A percentile compares a stretch with the other conserved stretches of the same genome.
Conservation (phyloP, 768 basidiomycete genomes). For the Fomitopsis serialis region DNA sequence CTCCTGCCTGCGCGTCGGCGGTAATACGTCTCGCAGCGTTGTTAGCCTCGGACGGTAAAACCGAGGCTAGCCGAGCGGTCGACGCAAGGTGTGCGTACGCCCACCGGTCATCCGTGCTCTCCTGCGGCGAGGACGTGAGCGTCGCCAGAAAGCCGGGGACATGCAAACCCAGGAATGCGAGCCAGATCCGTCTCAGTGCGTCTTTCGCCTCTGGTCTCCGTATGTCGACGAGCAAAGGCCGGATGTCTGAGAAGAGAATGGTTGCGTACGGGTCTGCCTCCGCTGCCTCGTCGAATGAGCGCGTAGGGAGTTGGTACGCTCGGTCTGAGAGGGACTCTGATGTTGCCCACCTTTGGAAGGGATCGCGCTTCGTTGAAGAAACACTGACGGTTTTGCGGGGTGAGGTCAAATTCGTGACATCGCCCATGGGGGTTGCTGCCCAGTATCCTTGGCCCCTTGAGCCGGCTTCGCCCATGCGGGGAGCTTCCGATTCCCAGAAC, state of each 20-base stretch:
- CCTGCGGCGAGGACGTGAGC: conserved; percentile 24
- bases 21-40: conserved; percentile 27
- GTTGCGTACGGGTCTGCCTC: conserved; percentile 66
- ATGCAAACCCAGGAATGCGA: conserved; percentile 66
- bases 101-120: conserved; percentile 70
- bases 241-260: conserved; percentile 71
- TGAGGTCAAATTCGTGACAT: not conserved
- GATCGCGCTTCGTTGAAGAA: conserved; percentile 40
- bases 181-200: conserved; percentile 62
- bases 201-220: conserved; percentile 40
- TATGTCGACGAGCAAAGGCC: conserved; percentile 44
- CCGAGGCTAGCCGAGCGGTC: conserved; percentile 37
- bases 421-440: conserved; percentile 19
- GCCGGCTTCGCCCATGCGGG: conserved; percentile 65
- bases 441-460: conserved; percentile 69
- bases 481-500: conserved; percentile 80
- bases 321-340: conserved; percentile 50
- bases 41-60: conserved; percentile 44
- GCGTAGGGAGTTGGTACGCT: conserved; percentile 40
- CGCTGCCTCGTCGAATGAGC: conserved; percentile 44
- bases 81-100: conserved; percentile 40
- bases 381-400: conserved; percentile 7
- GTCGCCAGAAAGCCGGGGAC: conserved; percentile 58
- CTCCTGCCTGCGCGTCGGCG: conserved; percentile 61
- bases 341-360: conserved; percentile 61